Base-by-base conservation (phyloP, 306 rosid genomes). In the Inga oerstediana region DNA sequence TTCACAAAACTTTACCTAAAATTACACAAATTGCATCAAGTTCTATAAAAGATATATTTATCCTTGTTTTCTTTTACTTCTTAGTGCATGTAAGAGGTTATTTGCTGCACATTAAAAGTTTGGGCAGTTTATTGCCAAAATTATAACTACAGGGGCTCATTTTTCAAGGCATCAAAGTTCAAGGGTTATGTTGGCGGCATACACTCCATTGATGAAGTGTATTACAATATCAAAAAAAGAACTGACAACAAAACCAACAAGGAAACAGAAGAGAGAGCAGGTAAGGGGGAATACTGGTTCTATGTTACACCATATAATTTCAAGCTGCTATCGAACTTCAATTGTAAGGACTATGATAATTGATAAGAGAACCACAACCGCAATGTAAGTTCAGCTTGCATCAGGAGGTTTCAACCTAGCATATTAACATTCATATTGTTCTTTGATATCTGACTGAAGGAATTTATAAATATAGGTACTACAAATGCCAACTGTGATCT, bases 171-270 rank as follows among this genome's bases (percentile, higher is more conserved):
- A 67, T 17, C 22, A 67, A 67, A 32, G 45, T 67, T 32, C 13
- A 67, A 67, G 45, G 72, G 46, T 15, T 74, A 64, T 59, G 45
- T 61, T 44, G 7, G 2, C 61, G 37, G 75, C 79, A 39, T 15
- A 1, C 7, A n/a, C 71, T 39, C 54, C 52, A 61, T 8, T 34
- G 72, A 59, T 34, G 72, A 72, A 72, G 64, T 73, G 72, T 19
- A 80, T 17, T 58, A 58, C 37, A 51, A 39, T 27, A 24, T 56
- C 77, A 71, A 70, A 34, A 69, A 69, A 51, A 52, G 43, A 52
- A 51, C 61, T 70, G 69, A 27, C 67, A 61, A 52, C 56, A 81
- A 41, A 76, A 62, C 61, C 82, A 71, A 69, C 82, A 62, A 64
- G 69, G 74, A 83, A 75, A 80, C 39, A 70, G 54, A 82, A 48